Conservation (phyloP, 345 rosid species). For the Ceriops tagal region DNA sequence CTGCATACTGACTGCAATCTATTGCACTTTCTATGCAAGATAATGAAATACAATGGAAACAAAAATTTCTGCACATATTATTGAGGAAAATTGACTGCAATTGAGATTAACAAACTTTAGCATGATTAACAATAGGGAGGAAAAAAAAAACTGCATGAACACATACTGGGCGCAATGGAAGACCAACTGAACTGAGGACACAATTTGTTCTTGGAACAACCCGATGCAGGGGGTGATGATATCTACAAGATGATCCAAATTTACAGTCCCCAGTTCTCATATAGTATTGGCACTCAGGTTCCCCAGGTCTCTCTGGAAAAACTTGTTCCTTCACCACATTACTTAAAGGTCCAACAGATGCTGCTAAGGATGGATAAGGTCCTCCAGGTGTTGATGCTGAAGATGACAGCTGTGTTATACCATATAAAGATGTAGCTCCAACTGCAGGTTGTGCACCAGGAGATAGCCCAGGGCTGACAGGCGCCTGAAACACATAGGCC, state of each 20-base stretch:
- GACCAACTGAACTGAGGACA: conserved; percentile 27
- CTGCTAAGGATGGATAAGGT: conserved; percentile 11
- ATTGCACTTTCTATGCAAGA: too few species aligned
- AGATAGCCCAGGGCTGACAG: conserved; percentile 29
- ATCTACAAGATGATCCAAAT: conserved; percentile 29
- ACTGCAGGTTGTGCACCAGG: conserved; percentile 28
- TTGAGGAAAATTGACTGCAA: neutral
- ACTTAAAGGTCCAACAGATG: conserved; percentile 11
- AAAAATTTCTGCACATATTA: neutral
- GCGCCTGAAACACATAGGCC: conserved; percentile 27
- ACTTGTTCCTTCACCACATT: conserved; percentile 16
- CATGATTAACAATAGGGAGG: neutral
- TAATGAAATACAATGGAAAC: neutral
- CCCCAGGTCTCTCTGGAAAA: conserved; percentile 32
- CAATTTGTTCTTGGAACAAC: conserved; percentile 19
- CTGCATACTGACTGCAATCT: too few species aligned
- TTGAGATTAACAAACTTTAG: neutral
- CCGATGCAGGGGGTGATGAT: conserved; percentile 25
- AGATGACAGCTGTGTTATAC: conserved; percentile 22
- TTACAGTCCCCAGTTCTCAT: conserved; percentile 29
- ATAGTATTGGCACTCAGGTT: conserved; percentile 28
- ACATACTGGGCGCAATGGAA: conserved; percentile 29
- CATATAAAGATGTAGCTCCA: conserved; percentile 28
- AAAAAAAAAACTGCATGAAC: neutral
- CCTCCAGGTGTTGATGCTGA: conserved; percentile 10